These are phyloP conservation scores for Uronychia binucleata DNA, from an alignment of 73 alveolate species.

Conservation along the genomic window DNA sequence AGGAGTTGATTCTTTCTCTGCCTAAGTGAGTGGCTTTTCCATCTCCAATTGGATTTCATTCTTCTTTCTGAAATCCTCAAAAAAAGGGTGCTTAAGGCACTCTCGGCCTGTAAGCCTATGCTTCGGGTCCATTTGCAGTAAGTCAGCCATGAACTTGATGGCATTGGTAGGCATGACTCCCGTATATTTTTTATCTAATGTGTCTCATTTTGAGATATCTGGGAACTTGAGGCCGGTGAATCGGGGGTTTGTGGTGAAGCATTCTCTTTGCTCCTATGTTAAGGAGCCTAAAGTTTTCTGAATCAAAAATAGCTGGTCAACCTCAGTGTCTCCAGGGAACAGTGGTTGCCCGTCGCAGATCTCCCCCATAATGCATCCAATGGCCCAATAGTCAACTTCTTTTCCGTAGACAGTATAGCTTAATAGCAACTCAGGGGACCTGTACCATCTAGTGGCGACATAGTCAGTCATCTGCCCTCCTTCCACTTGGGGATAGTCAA, in stretches of 20 bases:
- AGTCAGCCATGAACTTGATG: constrained; percentile 78
- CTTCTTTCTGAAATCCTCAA: constrained; percentile 61
- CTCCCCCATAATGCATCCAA: constrained; percentile 94
- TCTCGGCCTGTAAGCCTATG: constrained; percentile 76
- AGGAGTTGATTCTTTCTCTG: no score
- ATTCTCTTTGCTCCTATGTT: constrained; percentile 82
- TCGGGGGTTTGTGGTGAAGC: constrained; percentile 77
- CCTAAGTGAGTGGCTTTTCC: no score
- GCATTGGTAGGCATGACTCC: constrained; percentile 85
- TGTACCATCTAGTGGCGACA: constrained; percentile 89
- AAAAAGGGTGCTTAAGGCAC: constrained; percentile 85
- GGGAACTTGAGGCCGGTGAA: constrained; percentile 87
- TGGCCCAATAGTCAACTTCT: constrained; percentile 95
- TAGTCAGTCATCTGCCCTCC: constrained; percentile 60
- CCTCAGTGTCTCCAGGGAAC: constrained; percentile 89
- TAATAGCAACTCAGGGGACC: constrained; percentile 90
- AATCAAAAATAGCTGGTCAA: constrained; percentile 72
- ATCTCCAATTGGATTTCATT: no score
- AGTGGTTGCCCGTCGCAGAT: constrained; percentile 89
- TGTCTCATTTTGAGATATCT: constrained; percentile 86
- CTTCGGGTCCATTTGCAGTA: constrained; percentile 84
- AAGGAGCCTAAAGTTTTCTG: constrained; percentile 87
- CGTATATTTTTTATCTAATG: constrained; percentile 90
- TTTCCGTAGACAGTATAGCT: constrained; percentile 83
- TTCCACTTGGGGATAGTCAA: constrained; percentile 22